phyloP scores from a whole-genome alignment of 768 basidiomycete genomes.

The Mycena indigotica region DNA sequence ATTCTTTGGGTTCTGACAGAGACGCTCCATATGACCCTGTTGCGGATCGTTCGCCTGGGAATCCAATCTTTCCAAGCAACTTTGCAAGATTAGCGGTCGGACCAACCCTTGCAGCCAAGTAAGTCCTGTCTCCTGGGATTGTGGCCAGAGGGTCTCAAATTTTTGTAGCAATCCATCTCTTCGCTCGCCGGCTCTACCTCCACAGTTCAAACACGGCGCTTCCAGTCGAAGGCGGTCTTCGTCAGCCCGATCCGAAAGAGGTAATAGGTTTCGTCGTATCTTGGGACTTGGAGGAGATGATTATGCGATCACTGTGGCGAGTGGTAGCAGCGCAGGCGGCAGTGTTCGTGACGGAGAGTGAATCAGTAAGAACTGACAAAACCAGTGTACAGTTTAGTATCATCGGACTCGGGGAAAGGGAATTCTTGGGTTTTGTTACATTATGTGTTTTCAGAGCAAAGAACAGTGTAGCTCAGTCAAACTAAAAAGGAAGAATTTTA shows the following conservation, averaged over 20 bases:
- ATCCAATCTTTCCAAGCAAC: conserved; percentile 80
- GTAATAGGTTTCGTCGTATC: conserved; percentile 21
- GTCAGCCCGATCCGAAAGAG: conserved; percentile 18
- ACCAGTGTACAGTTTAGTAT: conserved; percentile 2
- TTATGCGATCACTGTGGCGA: conserved; percentile 17
- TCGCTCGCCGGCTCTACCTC: conserved; percentile 25
- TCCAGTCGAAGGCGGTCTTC: conserved; percentile 11
- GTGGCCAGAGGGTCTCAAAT: too few species aligned
- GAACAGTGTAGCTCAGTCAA: neutral
- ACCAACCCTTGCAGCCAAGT: conserved; percentile 64
- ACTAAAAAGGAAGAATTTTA: conserved; percentile 12
- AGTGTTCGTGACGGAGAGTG: conserved; percentile 11
- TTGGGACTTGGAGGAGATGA: conserved; percentile 12
- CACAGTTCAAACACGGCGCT: conserved; percentile 14
- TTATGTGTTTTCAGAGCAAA: neutral
- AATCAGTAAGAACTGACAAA: neutral
- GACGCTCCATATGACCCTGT: conserved; percentile 47
- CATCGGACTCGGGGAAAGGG: too few species aligned
- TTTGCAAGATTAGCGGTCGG: conserved; percentile 69
- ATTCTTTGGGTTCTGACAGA: conserved; percentile 20
- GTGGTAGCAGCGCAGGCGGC: conserved; percentile 18
- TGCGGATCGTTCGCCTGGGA: conserved; percentile 69
- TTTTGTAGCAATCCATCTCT: conserved; percentile 25
- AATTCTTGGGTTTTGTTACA: conserved; percentile 1
- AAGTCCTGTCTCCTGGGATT: conserved; percentile 4